Evolutionary conservation across 1,284 basidiomycete genomes (phyloP).

Genomic region (Cryptococcus sp.): DNA sequence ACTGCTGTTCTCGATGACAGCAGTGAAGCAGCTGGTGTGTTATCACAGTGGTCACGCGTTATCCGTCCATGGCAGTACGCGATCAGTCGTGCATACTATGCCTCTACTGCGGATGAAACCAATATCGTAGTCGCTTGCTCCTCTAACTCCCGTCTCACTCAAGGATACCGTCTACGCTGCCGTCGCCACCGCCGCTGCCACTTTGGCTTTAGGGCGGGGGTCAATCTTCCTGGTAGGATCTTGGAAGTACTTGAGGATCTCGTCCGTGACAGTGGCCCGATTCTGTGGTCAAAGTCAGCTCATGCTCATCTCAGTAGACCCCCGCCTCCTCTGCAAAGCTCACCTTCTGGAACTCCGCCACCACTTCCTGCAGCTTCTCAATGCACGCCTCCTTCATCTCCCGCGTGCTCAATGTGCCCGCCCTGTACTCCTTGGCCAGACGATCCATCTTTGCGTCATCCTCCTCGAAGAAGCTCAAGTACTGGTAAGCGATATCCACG

Average conservation of each 20-base stretch:
- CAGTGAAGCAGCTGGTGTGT: too few species aligned
- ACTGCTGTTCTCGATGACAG: too few species aligned
- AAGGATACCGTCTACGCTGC: background rate
- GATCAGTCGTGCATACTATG: too few species aligned
- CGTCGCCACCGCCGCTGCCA: background rate
- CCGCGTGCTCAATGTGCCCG: constrained; percentile 82
- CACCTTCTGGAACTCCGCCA: constrained; percentile 86
- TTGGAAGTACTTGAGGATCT: constrained; percentile 75
- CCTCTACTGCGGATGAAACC: too few species aligned
- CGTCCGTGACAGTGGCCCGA: constrained; percentile 76
- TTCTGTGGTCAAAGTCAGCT: constrained; percentile 56
- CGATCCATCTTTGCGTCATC: constrained; percentile 81
- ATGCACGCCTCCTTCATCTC: constrained; percentile 93
- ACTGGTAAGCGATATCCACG: constrained; percentile 95
- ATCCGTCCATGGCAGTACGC: too few species aligned
- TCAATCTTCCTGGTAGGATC: constrained; percentile 75
- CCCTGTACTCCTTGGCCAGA: constrained; percentile 82
- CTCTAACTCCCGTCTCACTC: too few species aligned
- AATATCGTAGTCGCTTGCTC: too few species aligned
- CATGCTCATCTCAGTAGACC: background rate
- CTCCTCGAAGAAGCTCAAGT: constrained; percentile 93
- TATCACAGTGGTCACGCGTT: too few species aligned
- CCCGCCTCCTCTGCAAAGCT: constrained; percentile 17
- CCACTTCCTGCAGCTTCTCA: constrained; percentile 74
- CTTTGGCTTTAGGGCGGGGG: constrained; percentile 37